A percentile compares a stretch with the other conserved stretches of the same genome.
These are phyloP conservation scores for Lactarius hatsudake DNA, from an alignment of 768 basidiomycete species.

Conservation along the genomic window DNA sequence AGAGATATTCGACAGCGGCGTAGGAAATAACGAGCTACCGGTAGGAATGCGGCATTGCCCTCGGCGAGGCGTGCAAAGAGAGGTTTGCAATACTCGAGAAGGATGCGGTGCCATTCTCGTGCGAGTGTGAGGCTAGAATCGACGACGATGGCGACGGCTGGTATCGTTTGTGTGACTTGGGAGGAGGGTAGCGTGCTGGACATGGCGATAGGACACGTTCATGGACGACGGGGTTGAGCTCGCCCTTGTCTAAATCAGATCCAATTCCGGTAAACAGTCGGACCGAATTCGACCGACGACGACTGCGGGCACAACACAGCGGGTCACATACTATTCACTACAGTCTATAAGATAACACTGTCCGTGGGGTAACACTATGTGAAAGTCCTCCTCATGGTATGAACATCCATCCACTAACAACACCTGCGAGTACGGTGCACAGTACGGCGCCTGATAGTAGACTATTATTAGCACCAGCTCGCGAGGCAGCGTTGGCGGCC, in stretches of 20 bases:
- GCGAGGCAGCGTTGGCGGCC: not conserved
- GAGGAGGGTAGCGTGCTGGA: conserved; percentile 8
- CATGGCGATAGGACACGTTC: conserved; percentile 6
- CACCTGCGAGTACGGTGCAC: not conserved
- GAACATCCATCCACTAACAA: not conserved
- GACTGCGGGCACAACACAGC: no score
- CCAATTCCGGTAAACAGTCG: not conserved
- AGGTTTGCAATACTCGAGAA: conserved; percentile 16
- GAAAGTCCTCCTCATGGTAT: not conserved
- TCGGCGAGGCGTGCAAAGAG: conserved; percentile 25
- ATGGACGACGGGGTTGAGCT: not conserved
- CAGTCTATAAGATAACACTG: not conserved
- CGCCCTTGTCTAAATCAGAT: not conserved
- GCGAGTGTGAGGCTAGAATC: conserved; percentile 27
- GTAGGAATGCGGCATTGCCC: not conserved
- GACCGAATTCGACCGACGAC: not conserved
- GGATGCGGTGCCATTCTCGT: conserved; percentile 23
- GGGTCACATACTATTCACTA: not conserved
- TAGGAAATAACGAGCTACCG: conserved; percentile 1
- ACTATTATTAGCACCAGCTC: not conserved
- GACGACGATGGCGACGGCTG: conserved; percentile 24
- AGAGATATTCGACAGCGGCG: not conserved
- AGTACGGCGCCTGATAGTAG: conserved; percentile 7
- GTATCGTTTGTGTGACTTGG: conserved; percentile 1
- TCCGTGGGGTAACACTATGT: not conserved